Conservation (phyloP, 768 basidiomycete species). For the Antrodiella citrinella region DNA sequence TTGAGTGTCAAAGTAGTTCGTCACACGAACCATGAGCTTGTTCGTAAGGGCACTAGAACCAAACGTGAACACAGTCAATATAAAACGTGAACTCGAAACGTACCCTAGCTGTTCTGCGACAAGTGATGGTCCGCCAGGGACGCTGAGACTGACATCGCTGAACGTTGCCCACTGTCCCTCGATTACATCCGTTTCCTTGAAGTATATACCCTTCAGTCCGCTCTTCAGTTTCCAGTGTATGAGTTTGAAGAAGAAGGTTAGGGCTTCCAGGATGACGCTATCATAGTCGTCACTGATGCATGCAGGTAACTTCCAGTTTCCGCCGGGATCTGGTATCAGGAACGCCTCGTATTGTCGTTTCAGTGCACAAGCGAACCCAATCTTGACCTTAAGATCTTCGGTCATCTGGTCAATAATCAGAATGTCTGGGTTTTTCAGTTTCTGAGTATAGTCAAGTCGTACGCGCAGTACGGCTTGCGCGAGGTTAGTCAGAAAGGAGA, state of each 20-base stretch:
- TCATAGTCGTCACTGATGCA: slow-evolving; percentile 92
- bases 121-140: slow-evolving; percentile 77
- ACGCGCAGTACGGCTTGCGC: slow-evolving; percentile 87
- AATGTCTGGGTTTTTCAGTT: slow-evolving; percentile 80
- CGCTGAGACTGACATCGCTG: slow-evolving; percentile 83
- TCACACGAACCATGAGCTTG: slow-evolving; percentile 86
- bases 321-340: slow-evolving; percentile 74
- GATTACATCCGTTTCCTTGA: slow-evolving; percentile 97
- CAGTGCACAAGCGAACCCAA: slow-evolving; percentile 89
- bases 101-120: slow-evolving; percentile 97
- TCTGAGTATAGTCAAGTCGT: slow-evolving; percentile 81
- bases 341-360: slow-evolving; percentile 94
- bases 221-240: slow-evolving; percentile 96
- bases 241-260: slow-evolving; percentile 86
- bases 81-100: slow-evolving; percentile 17
- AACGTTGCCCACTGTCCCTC: slow-evolving; percentile 96
- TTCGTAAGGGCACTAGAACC: slow-evolving; percentile 75
- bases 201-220: slow-evolving; percentile 84
- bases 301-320: slow-evolving; percentile 82
- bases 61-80: background rate
- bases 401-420: slow-evolving; percentile 92
- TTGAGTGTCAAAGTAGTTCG: slow-evolving; percentile 92
- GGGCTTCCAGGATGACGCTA: slow-evolving; percentile 74
- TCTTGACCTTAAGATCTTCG: slow-evolving; percentile 84
- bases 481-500: slow-evolving; percentile 94